Evolutionary conservation across 2,329 filamentous ascomycete genomes (phyloP).

Genomic region (Epichloe sibirici): DNA sequence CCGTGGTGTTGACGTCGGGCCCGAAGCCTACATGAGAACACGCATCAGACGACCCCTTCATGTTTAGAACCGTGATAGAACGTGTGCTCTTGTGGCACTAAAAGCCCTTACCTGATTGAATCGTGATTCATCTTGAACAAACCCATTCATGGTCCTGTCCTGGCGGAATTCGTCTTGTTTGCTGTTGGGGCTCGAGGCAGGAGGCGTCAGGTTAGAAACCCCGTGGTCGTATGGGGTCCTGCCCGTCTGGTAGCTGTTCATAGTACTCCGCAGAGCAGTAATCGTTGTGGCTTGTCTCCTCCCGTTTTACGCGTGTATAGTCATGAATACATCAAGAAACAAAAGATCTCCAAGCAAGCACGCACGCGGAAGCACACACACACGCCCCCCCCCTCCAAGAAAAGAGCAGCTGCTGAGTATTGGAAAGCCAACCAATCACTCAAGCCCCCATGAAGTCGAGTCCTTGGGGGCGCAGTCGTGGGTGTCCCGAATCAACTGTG

Average conservation of each 20-base stretch:
- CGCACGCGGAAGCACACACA: neutral
- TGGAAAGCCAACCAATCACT: neutral
- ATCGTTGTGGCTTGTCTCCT: conserved; percentile 1
- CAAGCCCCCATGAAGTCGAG: conserved; percentile 4
- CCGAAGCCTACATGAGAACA: neutral
- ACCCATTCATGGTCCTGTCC: conserved; percentile 23
- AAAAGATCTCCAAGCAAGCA: neutral
- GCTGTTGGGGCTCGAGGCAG: conserved; percentile 26
- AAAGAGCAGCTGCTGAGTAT: conserved; percentile 1
- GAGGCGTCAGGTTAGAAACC: conserved; percentile 18
- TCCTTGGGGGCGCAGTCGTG: neutral
- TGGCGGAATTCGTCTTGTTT: conserved; percentile 49
- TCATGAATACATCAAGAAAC: conserved; percentile 13
- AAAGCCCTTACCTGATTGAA: conserved; percentile 43
- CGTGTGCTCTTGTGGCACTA: neutral
- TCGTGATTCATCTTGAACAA: conserved; percentile 30
- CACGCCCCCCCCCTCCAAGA: neutral
- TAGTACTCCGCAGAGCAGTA: conserved; percentile 9
- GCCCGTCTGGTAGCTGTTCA: conserved; percentile 28
- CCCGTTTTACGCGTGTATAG: conserved; percentile 8
- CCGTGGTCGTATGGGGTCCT: conserved; percentile 25
- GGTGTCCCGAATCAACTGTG: neutral
- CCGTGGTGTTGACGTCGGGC: conserved; percentile 5
- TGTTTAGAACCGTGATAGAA: neutral
- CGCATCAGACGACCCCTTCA: neutral